A percentile compares a stretch with the other conserved stretches of the same genome.
Conservation (phyloP, 306 rosid species). For the Castanopsis chinensis region DNA sequence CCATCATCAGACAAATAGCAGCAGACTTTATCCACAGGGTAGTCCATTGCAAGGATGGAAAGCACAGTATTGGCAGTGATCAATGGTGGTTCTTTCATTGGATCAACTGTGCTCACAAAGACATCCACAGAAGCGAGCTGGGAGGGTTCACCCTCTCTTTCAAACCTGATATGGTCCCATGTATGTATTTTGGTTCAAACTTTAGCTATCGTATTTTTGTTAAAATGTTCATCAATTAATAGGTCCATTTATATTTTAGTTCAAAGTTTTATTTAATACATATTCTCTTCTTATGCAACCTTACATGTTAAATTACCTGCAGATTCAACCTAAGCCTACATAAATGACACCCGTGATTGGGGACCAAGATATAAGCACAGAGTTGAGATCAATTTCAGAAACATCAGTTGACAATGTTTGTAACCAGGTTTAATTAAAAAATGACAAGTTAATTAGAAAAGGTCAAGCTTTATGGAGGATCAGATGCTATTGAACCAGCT, state of each 20-base stretch:
- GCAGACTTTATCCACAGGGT: slow-evolving; percentile 91
- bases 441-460: background rate
- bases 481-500: background rate
- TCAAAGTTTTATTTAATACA: no score
- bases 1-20: slow-evolving; percentile 99
- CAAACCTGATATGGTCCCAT: slow-evolving; percentile 56
- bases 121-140: slow-evolving; percentile 96
- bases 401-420: background rate
- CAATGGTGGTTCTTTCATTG: slow-evolving; percentile 92
- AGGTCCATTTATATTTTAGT: background rate
- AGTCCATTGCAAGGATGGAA: slow-evolving; percentile 96
- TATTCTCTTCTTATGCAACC: background rate
- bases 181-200: background rate
- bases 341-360: background rate
- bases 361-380: background rate
- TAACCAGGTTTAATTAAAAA: background rate
- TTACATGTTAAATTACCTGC: no score
- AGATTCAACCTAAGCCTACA: background rate
- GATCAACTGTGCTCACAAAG: slow-evolving; percentile 98
- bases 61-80: slow-evolving; percentile 97
- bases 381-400: background rate
- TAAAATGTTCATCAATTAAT: background rate
- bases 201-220: slow-evolving; percentile 2
- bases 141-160: slow-evolving; percentile 79
- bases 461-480: background rate